Evolutionary conservation across 805 yeast genomes (phyloP), one percentile per base, ranked within the genome.

Genomic region (Citeromyces matritensis): DNA sequence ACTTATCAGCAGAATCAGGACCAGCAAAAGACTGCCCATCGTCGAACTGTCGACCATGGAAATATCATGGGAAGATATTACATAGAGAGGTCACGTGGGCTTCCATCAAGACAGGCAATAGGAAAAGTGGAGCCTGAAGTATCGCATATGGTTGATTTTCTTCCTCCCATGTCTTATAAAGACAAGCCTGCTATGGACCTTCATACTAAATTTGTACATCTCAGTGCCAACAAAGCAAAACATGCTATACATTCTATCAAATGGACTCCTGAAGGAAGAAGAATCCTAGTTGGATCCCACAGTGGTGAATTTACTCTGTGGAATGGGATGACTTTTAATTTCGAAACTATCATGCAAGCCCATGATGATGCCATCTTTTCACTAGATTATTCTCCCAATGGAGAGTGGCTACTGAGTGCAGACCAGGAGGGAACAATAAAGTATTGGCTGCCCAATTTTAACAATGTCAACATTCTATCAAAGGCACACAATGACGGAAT

Each of bases 271-370:
- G 96, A 85, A 42, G 97, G 95, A 0, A 63, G 96, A 42, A 60
- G 98, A 42, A 59, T 91, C 31, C 62, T 91, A 17, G 94, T 93
- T 5, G 94, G 94, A 0, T 73, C 88, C 19, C 84, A 81, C 55
- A 72, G 83, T 35, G 99, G 99, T 27, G 99, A 91, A 50, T 86
- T 91, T 54, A 86, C 97, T 9, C 60, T 91, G 29, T 91, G 97
- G 97, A 85, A 86, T 51, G 96, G 97, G 8, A 70, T 81, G 63
- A 78, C 94, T 7, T 91, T 88, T 56, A 84, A 83, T 48, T 85
- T 91, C 49, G 99, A 91, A 51, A 83, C 95, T 33, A 85, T 91
- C 40, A 91, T 86, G 93, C 98, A 91, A 59, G 97, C 97, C 1
- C 99, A 91, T 54, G 99, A 91, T 50, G 65, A 79, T 37, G 85